phyloP scores from a whole-genome alignment of 108 stramenopile genomes.

The Cylindrotheca fusiformis region DNA sequence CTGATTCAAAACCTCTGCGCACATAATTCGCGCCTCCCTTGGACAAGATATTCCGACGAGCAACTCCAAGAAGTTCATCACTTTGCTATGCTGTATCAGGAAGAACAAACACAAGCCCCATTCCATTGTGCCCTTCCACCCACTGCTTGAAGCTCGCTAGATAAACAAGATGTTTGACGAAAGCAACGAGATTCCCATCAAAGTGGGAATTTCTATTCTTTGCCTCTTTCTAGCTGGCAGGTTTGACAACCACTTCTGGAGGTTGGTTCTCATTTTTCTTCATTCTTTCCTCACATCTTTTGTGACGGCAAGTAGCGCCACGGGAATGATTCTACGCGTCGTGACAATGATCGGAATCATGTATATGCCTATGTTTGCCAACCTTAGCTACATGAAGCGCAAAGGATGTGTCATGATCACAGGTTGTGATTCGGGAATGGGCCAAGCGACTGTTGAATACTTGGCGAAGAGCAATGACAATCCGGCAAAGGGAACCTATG shows the following conservation, averaged over 20 bases:
- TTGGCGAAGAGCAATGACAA: slow-evolving; percentile 15
- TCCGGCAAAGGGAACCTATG: background rate
- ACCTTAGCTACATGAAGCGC: slow-evolving; percentile 5
- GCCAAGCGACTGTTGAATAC: slow-evolving; percentile 30
- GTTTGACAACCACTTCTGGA: slow-evolving; percentile 39
- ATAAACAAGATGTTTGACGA: too few relatives aligned
- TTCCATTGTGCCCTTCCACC: too few relatives aligned
- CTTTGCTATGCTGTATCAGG: too few relatives aligned
- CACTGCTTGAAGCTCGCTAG: too few relatives aligned
- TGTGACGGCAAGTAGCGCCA: background rate
- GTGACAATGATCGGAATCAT: slow-evolving; percentile 7
- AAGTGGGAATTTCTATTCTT: background rate
- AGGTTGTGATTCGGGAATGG: slow-evolving; percentile 37
- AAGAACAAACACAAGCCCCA: too few relatives aligned
- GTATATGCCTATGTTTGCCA: slow-evolving; percentile 23
- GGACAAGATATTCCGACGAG: too few relatives aligned
- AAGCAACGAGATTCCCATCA: too few relatives aligned
- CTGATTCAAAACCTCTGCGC: too few relatives aligned
- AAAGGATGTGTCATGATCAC: slow-evolving; percentile 31
- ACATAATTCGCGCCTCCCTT: too few relatives aligned
- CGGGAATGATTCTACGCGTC: slow-evolving; percentile 1
- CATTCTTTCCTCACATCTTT: background rate
- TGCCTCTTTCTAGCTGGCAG: slow-evolving; percentile 8
- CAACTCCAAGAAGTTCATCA: too few relatives aligned
- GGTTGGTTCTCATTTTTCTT: slow-evolving; percentile 7